A percentile compares a stretch with the other conserved stretches of the same genome.
These are phyloP conservation scores for Fremontodendron californicum DNA, from an alignment of 345 rosid species.

Conservation along the genomic window DNA sequence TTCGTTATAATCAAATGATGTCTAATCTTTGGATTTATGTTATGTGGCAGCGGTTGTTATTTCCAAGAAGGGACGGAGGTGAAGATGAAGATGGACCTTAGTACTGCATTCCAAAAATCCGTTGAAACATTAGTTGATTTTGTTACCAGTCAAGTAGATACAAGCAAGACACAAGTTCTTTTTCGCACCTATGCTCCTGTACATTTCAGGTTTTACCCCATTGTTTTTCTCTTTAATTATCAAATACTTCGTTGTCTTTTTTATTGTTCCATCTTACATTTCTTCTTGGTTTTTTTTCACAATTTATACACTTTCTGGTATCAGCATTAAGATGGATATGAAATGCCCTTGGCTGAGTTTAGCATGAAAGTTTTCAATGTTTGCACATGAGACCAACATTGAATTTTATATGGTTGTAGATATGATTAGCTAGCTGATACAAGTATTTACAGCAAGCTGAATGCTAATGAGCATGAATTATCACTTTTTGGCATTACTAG, in stretches of 20 bases:
- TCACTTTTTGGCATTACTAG: neutral
- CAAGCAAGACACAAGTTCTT: conserved; percentile 47
- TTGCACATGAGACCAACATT: neutral
- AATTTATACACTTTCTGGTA: neutral
- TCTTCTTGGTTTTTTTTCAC: neutral
- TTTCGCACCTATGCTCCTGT: conserved; percentile 63
- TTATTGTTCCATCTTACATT: neutral
- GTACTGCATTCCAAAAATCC: conserved; percentile 42
- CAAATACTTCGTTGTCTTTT: neutral
- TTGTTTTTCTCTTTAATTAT: neutral
- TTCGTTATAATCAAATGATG: conserved; percentile 5
- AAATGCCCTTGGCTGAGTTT: neutral
- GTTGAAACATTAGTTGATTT: conserved; percentile 47
- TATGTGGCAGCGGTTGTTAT: conserved; percentile 45
- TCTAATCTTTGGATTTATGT: conserved; percentile 14
- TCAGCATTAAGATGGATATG: neutral
- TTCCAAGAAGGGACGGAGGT: conserved; percentile 52
- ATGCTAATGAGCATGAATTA: neutral
- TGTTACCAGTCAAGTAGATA: conserved; percentile 40
- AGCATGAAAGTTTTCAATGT: neutral
- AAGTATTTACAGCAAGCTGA: neutral
- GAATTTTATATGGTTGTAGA: neutral
- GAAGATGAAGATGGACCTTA: conserved; percentile 49
- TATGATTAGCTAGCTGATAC: neutral
- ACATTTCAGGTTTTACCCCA: conserved; percentile 54